phyloP scores from a whole-genome alignment of 371 early-diverging fungal species.

The Mucor indicus region DNA sequence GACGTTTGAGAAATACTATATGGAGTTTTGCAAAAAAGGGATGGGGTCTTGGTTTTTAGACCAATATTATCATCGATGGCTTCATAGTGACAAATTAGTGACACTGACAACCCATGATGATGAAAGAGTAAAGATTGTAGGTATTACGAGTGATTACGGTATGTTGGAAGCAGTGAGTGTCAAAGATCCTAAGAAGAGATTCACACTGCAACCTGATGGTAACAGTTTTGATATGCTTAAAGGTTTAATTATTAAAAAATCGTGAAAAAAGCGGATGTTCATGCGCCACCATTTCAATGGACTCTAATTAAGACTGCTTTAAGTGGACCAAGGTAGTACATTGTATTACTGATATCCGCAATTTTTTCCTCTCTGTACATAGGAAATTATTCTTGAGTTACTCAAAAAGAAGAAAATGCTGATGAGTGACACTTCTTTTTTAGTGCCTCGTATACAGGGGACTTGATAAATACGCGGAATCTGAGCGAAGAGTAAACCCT shows the following conservation, averaged over 20 bases:
- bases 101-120: conserved; percentile 56
- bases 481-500: too few relatives aligned
- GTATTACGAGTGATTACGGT: conserved; percentile 72
- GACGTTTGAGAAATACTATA: conserved; percentile 69
- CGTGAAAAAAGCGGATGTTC: too few relatives aligned
- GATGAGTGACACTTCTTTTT: too few relatives aligned
- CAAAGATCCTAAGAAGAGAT: conserved; percentile 48
- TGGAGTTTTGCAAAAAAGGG: conserved; percentile 59
- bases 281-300: too few relatives aligned
- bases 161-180: conserved; percentile 64
- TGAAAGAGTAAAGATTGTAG: conserved; percentile 62
- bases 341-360: too few relatives aligned
- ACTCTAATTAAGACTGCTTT: too few relatives aligned
- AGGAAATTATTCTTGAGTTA: too few relatives aligned
- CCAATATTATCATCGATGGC: conserved; percentile 76
- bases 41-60: conserved; percentile 67
- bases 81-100: conserved; percentile 76
- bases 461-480: too few relatives aligned
- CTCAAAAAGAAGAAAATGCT: too few relatives aligned
- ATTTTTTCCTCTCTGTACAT: too few relatives aligned
- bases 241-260: conserved; percentile 83
- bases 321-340: too few relatives aligned
- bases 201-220: conserved; percentile 90
- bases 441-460: too few relatives aligned
- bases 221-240: conserved; percentile 96